phyloP scores from a whole-genome alignment of 1,284 basidiomycete species.

The Ceratobasidium sp. region DNA sequence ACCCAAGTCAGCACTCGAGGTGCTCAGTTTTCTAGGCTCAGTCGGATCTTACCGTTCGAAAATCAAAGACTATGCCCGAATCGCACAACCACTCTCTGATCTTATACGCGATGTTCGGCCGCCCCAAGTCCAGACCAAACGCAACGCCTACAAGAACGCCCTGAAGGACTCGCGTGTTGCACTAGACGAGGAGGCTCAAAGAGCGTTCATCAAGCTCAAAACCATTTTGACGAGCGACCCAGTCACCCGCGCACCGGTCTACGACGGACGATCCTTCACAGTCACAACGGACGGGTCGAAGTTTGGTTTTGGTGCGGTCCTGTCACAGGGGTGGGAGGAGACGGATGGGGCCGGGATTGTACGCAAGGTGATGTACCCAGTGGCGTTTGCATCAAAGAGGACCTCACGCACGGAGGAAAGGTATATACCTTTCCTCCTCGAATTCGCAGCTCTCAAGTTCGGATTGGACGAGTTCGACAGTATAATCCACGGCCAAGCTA shows the following conservation, averaged over 20 bases:
- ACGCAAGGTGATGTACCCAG: conserved; percentile 38
- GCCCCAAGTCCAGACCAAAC: not conserved
- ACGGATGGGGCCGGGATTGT: not conserved
- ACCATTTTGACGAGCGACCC: conserved; percentile 48
- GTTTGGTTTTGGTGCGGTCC: conserved; percentile 50
- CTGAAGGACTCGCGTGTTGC: conserved; percentile 40
- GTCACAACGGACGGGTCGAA: conserved; percentile 52
- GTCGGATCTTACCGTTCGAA: conserved; percentile 24
- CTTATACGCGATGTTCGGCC: conserved; percentile 43
- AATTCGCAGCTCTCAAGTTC: conserved; percentile 45
- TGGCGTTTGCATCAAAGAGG: conserved; percentile 43
- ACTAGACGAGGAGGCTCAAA: conserved; percentile 47
- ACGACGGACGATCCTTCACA: conserved; percentile 50
- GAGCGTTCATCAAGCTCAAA: conserved; percentile 50
- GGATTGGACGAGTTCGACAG: conserved; percentile 42
- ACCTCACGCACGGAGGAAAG: conserved; percentile 43
- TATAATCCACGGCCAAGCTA: conserved; percentile 41
- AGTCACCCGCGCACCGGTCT: conserved; percentile 46
- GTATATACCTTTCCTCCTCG: conserved; percentile 44
- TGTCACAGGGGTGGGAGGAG: conserved; percentile 25
- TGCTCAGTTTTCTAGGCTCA: conserved; percentile 37
- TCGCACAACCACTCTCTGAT: conserved; percentile 48
- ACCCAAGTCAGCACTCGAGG: conserved; percentile 30
- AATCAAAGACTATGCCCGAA: conserved; percentile 41
- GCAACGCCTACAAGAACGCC: conserved; percentile 34